Base-by-base conservation (phyloP, 2,329 filamentous ascomycete genomes). In the Dendryphion nanum region DNA sequence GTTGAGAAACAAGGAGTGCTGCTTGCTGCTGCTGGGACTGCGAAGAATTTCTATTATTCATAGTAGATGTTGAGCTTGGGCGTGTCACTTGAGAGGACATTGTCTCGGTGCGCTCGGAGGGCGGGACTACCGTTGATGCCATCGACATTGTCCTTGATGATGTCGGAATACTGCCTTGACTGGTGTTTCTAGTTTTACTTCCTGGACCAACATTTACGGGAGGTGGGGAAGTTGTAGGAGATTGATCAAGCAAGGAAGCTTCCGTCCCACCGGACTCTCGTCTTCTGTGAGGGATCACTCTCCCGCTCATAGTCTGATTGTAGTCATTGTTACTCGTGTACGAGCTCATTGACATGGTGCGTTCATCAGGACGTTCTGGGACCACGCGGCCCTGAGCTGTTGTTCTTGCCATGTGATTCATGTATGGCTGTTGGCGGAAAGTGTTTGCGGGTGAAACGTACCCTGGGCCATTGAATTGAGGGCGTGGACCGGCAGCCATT, bases 281-380 rank as follows among this genome's bases (percentile, higher is more conserved):
- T 47, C 77, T 75, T 66, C 86, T 78, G 55, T 83, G 86, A 3
- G 93, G 93, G 50, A 98, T 95, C 15, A 95, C 77, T 50, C 93
- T 81, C 33, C 93, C 93, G 61, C 87, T 95, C 81, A 91, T 94
- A 5, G 90, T 96, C 67, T 96, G 91, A 10, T 73, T 69, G 64
- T 93, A 85, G 30, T 89, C 85, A 44, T 79, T 77, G 52, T 94
- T 88, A 37, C 85, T 76, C 3, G 83, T 77, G 51, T 89, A 86
- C 7, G 86, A 88, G 4, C 85, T 93, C 84, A 98, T 85, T 31
- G 91, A 95, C 93, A 97, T 97, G 47, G 93, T 83, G 41, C 93
- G 81, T 66, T 97, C 91, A 55, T 94, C 88, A 45, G 90, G 86
- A 37, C 91, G 82, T 61, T 96, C 90, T 1, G 93, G 93, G 6